phyloP scores from a whole-genome alignment of 176 grass and related monocot species.

The Phyllostachys edulis region DNA sequence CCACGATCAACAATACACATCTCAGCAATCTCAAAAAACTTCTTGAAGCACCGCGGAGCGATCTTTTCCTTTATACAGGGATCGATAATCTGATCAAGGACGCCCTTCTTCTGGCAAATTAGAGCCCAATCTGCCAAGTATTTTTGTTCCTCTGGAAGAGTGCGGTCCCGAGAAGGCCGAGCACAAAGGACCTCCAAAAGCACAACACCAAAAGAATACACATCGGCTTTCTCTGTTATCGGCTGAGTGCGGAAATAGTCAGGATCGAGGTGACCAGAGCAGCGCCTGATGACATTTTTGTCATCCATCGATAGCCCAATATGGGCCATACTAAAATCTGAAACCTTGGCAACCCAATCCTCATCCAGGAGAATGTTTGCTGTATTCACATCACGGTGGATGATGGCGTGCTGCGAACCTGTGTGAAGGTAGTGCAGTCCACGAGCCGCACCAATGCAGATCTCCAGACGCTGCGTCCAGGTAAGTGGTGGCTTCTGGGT shows the following conservation, averaged over 20 bases:
- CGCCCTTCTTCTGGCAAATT: background rate
- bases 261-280: background rate
- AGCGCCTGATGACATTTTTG: too few species aligned
- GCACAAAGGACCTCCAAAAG: background rate
- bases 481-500: background rate
- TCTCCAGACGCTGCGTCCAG: slow-evolving; percentile 2
- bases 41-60: background rate
- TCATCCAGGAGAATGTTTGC: background rate
- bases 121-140: background rate
- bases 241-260: background rate
- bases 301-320: too few species aligned
- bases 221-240: background rate
- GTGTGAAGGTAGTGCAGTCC: background rate
- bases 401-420: background rate
- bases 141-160: fast-evolving
- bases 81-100: background rate
- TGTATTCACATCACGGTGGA: background rate
- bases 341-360: background rate
- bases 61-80: background rate
- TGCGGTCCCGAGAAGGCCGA: background rate
- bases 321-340: fast-evolving
- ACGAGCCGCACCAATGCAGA: background rate
- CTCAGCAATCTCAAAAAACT: background rate
- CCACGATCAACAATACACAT: background rate
- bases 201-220: slow-evolving; percentile 7